Evolutionary conservation across 2,329 filamentous ascomycete species (phyloP).

Genomic region (Fusarium sp.): DNA sequence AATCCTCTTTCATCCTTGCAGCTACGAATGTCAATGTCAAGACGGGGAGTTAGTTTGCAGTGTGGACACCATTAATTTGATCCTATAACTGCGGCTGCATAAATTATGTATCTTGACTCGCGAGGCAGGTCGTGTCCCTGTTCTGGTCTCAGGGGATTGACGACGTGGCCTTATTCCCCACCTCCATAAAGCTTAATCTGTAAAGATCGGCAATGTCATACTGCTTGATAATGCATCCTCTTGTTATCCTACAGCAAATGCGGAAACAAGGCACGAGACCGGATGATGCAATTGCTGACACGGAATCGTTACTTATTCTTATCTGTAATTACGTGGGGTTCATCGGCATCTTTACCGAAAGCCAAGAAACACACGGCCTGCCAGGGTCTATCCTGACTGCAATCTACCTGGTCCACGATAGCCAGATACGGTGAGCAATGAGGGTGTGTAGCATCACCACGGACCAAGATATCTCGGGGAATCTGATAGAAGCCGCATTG

Average conservation of each 20-base stretch:
- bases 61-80: neutral
- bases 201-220: neutral
- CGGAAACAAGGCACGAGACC: neutral
- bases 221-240: neutral
- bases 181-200: neutral
- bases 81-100: rapidly evolving
- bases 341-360: neutral
- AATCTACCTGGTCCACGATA: neutral
- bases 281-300: neutral
- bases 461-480: neutral
- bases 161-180: neutral
- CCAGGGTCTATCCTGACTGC: neutral
- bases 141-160: no score
- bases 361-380: neutral
- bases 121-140: neutral
- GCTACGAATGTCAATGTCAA: neutral
- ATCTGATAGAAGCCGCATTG: neutral
- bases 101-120: neutral
- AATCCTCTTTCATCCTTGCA: neutral
- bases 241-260: neutral
- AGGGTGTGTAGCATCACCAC: neutral
- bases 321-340: neutral
- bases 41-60: neutral
- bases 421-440: neutral
- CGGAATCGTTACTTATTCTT: neutral